A percentile compares a stretch with the other conserved stretches of the same genome.
These are phyloP conservation scores for Fragosphaeria purpurea DNA, from an alignment of 2,329 filamentous ascomycete species.

Conservation along the genomic window DNA sequence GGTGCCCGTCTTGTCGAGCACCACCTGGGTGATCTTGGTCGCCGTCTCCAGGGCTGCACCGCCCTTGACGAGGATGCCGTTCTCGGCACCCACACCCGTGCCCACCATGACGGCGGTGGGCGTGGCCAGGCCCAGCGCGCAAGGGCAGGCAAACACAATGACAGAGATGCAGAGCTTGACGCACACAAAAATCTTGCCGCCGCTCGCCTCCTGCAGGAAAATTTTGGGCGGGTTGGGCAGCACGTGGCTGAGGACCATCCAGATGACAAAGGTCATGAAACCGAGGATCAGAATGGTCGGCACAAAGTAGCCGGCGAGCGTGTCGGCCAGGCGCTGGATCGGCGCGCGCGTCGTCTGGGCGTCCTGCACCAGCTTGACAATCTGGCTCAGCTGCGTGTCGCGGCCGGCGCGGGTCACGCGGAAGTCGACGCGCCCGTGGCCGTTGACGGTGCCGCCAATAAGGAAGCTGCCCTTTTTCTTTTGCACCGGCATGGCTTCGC, in stretches of 20 bases:
- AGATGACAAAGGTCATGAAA: slow-evolving; percentile 72
- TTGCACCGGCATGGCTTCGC: slow-evolving; percentile 88
- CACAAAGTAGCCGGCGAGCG: slow-evolving; percentile 87
- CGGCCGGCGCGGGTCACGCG: slow-evolving; percentile 84
- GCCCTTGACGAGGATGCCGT: slow-evolving; percentile 96
- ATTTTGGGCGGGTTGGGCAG: slow-evolving; percentile 77
- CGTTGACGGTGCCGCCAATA: slow-evolving; percentile 93
- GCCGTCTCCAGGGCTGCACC: slow-evolving; percentile 83
- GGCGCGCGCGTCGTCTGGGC: slow-evolving; percentile 90
- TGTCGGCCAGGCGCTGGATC: slow-evolving; percentile 87
- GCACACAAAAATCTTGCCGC: slow-evolving; percentile 92
- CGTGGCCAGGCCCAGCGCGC: slow-evolving; percentile 88
- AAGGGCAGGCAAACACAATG: slow-evolving; percentile 96
- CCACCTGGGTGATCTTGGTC: slow-evolving; percentile 80
- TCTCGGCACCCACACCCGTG: slow-evolving; percentile 89
- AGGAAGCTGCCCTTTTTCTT: slow-evolving; percentile 72
- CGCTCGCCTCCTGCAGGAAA: slow-evolving; percentile 69
- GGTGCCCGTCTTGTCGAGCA: slow-evolving; percentile 94
- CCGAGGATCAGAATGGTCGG: slow-evolving; percentile 80
- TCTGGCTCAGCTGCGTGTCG: slow-evolving; percentile 94
- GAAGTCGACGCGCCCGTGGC: slow-evolving; percentile 83
- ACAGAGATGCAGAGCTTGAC: slow-evolving; percentile 96
- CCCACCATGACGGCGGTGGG: slow-evolving; percentile 98
- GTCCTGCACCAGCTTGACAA: slow-evolving; percentile 95
- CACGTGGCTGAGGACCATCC: slow-evolving; percentile 91